Conservation (phyloP, 768 basidiomycete genomes). For the Saitozyma sp. region DNA sequence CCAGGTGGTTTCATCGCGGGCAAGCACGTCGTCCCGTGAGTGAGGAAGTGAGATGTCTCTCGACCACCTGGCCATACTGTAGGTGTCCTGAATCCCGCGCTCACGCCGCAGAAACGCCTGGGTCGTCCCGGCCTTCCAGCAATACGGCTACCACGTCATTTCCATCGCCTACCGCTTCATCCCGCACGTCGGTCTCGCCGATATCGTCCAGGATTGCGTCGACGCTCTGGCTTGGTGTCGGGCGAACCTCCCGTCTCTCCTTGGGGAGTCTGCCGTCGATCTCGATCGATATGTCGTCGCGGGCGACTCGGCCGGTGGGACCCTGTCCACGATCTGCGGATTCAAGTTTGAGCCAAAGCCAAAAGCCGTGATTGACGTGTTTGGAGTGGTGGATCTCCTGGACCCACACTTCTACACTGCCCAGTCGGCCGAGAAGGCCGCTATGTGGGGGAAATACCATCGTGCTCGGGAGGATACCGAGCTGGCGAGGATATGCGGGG, state of each 20-base stretch:
- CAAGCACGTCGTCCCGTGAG: slow-evolving; percentile 11
- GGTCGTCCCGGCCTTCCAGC: slow-evolving; percentile 22
- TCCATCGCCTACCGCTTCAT: slow-evolving; percentile 25
- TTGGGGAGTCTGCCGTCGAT: slow-evolving; percentile 13
- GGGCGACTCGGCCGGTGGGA: slow-evolving; percentile 32
- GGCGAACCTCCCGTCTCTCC: slow-evolving; percentile 10
- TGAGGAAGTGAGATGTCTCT: neutral
- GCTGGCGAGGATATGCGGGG: neutral
- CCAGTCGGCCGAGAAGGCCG: neutral
- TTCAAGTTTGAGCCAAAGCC: slow-evolving; percentile 13
- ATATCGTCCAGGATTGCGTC: slow-evolving; percentile 14
- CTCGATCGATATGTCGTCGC: slow-evolving; percentile 18
- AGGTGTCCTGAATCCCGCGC: too few species aligned
- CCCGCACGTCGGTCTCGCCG: slow-evolving; percentile 18
- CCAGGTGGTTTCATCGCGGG: slow-evolving; percentile 18
- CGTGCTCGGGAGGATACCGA: neutral
- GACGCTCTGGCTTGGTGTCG: slow-evolving; percentile 25
- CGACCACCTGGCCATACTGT: neutral
- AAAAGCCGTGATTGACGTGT: slow-evolving; percentile 17
- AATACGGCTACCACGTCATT: slow-evolving; percentile 24
- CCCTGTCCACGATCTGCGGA: slow-evolving; percentile 11
- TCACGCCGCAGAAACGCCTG: slow-evolving; percentile 11
- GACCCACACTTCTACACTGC: slow-evolving; percentile 9
- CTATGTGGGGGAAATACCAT: neutral
- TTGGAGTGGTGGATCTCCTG: slow-evolving; percentile 23